Evolutionary conservation across 805 yeast species (phyloP).

Genomic region (Naumovozyma castellii): DNA sequence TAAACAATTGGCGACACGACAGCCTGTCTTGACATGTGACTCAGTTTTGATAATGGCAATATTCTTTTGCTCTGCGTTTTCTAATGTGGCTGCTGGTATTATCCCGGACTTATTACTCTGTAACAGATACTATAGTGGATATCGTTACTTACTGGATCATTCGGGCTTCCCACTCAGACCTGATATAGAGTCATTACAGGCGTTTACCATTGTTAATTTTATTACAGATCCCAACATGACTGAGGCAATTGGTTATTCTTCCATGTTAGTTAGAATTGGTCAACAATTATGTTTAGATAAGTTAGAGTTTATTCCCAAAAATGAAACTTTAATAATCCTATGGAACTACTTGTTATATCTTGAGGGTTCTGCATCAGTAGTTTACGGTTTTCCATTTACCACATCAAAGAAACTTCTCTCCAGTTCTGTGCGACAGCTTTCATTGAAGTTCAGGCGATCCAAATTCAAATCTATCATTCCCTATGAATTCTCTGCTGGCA

Average conservation of each 20-base stretch:
- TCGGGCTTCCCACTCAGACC: slow-evolving; percentile 17
- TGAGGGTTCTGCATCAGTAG: slow-evolving; percentile 28
- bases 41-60: slow-evolving; percentile 14
- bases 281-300: slow-evolving; percentile 21
- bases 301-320: not conserved
- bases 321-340: slow-evolving; percentile 4
- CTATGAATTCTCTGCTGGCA: slow-evolving; percentile 18
- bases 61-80: slow-evolving; percentile 19
- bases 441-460: not conserved
- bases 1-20: slow-evolving; percentile 1
- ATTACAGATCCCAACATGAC: slow-evolving; percentile 26
- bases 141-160: slow-evolving; percentile 11
- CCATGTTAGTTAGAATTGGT: slow-evolving; percentile 21
- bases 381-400: slow-evolving; percentile 20
- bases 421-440: not conserved
- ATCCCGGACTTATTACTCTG: slow-evolving; percentile 16
- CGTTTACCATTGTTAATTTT: slow-evolving; percentile 18
- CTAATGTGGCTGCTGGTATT: slow-evolving; percentile 19
- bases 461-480: slow-evolving; percentile 2
- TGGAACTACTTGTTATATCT: slow-evolving; percentile 22
- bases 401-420: slow-evolving; percentile 5
- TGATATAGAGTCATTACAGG: slow-evolving; percentile 17
- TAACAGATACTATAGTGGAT: slow-evolving; percentile 19
- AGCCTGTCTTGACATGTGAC: slow-evolving; percentile 6
- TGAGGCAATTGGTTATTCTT: slow-evolving; percentile 15